Conservation (phyloP, 306 rosid species). For the Clitoria ternatea region DNA sequence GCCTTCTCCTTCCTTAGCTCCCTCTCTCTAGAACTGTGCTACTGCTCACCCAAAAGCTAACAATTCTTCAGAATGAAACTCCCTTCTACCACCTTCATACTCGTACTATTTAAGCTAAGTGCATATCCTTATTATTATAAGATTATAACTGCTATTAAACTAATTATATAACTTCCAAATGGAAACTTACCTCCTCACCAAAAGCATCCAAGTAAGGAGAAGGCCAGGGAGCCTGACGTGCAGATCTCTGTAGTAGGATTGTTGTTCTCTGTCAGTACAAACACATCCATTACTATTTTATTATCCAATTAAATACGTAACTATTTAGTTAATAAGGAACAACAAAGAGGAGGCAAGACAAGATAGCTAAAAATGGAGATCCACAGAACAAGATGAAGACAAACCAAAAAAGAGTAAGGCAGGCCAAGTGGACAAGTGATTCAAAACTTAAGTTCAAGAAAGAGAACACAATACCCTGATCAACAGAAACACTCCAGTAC, state of each 20-base stretch:
- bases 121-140: not conserved
- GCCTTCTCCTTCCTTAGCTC: not conserved
- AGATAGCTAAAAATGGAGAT: slow-evolving; percentile 6
- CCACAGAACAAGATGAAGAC: not conserved
- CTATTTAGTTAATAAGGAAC: not conserved
- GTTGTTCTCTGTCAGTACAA: slow-evolving; percentile 66
- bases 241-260: slow-evolving; percentile 81
- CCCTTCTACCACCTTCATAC: not conserved
- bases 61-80: not conserved
- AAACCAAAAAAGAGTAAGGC: not conserved
- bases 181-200: slow-evolving; percentile 88
- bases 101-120: not conserved
- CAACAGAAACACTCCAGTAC: slow-evolving; percentile 86
- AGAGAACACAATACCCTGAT: slow-evolving; percentile 49
- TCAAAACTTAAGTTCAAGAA: not conserved
- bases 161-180: not conserved
- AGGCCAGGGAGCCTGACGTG: slow-evolving; percentile 97
- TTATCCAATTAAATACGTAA: not conserved
- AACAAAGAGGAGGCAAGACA: not conserved
- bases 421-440: not conserved
- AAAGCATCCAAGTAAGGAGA: slow-evolving; percentile 93
- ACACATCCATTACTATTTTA: not conserved
- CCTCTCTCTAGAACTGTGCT: not conserved
- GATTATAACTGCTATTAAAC: too few species aligned
- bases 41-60: not conserved